phyloP scores from a whole-genome alignment of 2,329 filamentous ascomycete genomes.

The Penicillium sp. region DNA sequence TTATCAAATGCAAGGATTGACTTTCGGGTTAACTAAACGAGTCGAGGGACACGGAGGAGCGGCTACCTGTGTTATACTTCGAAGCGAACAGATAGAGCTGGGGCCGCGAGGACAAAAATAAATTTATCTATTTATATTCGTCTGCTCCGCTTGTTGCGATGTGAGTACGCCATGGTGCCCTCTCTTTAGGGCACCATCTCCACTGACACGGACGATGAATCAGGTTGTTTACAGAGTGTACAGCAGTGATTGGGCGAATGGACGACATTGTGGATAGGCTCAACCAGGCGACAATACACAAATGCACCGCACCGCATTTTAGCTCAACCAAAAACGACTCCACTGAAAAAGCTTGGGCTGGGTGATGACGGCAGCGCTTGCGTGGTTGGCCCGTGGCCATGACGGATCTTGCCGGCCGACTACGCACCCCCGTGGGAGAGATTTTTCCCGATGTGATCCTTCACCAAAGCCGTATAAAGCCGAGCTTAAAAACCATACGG shows the following conservation, averaged over 20 bases:
- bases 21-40: not conserved
- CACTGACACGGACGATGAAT: constrained; percentile 9
- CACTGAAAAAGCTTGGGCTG: constrained; percentile 24
- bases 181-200: constrained; percentile 5
- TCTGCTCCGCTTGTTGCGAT: constrained; percentile 9
- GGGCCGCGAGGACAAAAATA: not conserved
- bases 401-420: constrained; percentile 20
- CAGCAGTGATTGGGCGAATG: not conserved
- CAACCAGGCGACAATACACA: constrained; percentile 5
- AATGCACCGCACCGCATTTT: not conserved
- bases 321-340: constrained; percentile 10
- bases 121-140: constrained; percentile 19
- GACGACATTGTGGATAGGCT: not conserved
- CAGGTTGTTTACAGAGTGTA: not conserved
- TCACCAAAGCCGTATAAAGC: constrained; percentile 3
- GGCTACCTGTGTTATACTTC: constrained; percentile 7
- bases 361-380: constrained; percentile 23
- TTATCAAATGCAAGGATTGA: not conserved
- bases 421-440: constrained; percentile 15
- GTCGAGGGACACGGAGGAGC: not conserved
- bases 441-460: not conserved
- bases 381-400: constrained; percentile 17
- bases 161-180: constrained; percentile 14
- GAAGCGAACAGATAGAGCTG: constrained; percentile 5
- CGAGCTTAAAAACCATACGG: not conserved